Evolutionary conservation across 768 basidiomycete genomes (phyloP).

Genomic region (Rickenella mellea): DNA sequence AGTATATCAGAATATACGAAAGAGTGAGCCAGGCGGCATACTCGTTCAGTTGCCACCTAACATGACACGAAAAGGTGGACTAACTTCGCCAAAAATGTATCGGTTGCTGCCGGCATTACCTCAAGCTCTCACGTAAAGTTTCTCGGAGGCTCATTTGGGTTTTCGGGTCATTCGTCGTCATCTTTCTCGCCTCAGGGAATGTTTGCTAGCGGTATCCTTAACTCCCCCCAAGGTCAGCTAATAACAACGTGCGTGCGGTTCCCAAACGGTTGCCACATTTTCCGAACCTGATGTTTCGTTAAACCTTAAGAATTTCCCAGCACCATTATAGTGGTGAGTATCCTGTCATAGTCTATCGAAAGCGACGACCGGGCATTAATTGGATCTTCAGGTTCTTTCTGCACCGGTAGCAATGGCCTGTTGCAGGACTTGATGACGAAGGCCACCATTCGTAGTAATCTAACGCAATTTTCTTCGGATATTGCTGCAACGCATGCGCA

Average conservation of each 20-base stretch:
- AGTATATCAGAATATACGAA: slow-evolving; percentile 34
- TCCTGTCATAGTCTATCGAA: not conserved
- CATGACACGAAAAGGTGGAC: too few relatives aligned
- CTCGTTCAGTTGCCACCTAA: not conserved
- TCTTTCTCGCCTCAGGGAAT: slow-evolving; percentile 54
- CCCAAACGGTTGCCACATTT: not conserved
- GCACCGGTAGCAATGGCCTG: slow-evolving; percentile 39
- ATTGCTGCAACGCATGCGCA: slow-evolving; percentile 36
- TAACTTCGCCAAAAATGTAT: slow-evolving; percentile 39
- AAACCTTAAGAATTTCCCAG: slow-evolving; percentile 39
- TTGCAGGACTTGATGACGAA: slow-evolving; percentile 64
- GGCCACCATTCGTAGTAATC: slow-evolving; percentile 43
- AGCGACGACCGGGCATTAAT: not conserved
- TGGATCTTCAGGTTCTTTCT: slow-evolving; percentile 52
- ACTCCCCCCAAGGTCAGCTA: slow-evolving; percentile 34
- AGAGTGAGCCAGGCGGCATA: slow-evolving; percentile 24
- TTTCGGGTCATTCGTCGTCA: slow-evolving; percentile 31
- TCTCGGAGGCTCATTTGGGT: slow-evolving; percentile 40
- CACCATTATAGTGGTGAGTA: slow-evolving; percentile 31
- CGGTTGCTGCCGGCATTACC: slow-evolving; percentile 28
- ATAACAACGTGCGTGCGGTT: slow-evolving; percentile 48
- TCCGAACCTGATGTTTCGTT: not conserved
- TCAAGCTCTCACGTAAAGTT: slow-evolving; percentile 31
- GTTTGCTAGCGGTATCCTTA: slow-evolving; percentile 41
- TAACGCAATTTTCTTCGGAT: slow-evolving; percentile 42